Conservation (phyloP, 345 rosid species). For the Psidium guajava region DNA sequence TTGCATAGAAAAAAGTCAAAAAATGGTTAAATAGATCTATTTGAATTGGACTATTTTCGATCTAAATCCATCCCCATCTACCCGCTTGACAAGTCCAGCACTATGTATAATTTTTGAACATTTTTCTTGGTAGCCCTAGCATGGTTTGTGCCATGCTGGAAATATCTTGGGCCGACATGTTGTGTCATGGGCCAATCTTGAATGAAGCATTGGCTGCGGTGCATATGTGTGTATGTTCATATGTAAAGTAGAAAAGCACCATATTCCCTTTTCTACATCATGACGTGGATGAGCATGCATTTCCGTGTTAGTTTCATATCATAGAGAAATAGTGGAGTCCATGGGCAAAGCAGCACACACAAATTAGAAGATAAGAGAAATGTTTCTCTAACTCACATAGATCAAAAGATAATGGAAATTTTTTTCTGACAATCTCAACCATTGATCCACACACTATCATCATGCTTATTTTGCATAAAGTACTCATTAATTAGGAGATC, state of each 20-base stretch:
- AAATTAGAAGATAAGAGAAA: not conserved
- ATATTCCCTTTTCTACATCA: not conserved
- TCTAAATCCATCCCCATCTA: no score
- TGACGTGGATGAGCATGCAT: not conserved
- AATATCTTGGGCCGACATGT: not conserved
- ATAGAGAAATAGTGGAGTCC: not conserved
- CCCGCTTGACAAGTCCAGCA: not conserved
- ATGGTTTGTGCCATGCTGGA: not conserved
- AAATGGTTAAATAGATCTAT: no score
- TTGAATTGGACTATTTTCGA: no score
- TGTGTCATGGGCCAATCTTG: not conserved
- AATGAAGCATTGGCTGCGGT: not conserved
- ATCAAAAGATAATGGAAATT: not conserved
- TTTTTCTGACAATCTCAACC: no score
- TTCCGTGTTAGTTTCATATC: not conserved
- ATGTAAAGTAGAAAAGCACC: not conserved
- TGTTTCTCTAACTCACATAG: not conserved
- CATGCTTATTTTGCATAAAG: no score
- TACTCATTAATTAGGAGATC: no score
- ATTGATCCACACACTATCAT: no score
- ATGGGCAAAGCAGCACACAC: not conserved
- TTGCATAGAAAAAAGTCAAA: no score
- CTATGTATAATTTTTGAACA: not conserved
- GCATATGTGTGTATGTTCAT: not conserved
- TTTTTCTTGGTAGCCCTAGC: not conserved